These are phyloP conservation scores for Endocladia muricata DNA, from an alignment of 31 red algal genomes.

Conservation along the genomic window DNA sequence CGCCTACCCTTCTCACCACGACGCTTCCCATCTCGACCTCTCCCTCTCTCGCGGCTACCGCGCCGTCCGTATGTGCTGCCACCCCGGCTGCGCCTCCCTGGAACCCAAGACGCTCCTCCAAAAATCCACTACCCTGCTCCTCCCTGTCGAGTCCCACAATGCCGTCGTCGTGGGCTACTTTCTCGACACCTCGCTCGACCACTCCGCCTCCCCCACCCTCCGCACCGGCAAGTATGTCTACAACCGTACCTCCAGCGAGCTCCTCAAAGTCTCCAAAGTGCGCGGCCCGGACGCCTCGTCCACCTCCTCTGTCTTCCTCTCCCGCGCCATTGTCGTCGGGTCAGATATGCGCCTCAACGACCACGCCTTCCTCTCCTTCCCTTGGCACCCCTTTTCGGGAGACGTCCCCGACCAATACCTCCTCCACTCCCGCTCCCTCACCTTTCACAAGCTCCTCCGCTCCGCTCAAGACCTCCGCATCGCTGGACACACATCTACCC, in stretches of 20 bases:
- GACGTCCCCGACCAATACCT: conserved; percentile 11
- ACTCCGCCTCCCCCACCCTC: conserved; percentile 10
- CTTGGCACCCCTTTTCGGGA: conserved; percentile 14
- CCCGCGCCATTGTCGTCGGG: neutral
- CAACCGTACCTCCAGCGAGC: conserved; percentile 3
- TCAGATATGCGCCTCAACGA: conserved; percentile 29
- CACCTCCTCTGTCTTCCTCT: conserved; percentile 10
- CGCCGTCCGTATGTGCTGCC: conserved; percentile 15
- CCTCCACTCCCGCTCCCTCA: conserved; percentile 13
- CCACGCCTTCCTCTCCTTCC: conserved; percentile 30
- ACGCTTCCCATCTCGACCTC: conserved; percentile 24
- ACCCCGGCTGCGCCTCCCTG: conserved; percentile 13
- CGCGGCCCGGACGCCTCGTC: conserved; percentile 20
- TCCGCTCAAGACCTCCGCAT: neutral
- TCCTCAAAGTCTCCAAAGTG: conserved; percentile 35
- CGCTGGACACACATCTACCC: too few relatives aligned
- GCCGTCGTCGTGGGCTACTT: conserved; percentile 27
- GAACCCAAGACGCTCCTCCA: conserved; percentile 27
- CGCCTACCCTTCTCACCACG: neutral
- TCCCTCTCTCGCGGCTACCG: conserved; percentile 37
- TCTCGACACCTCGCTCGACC: conserved; percentile 17
- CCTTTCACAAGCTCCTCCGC: conserved; percentile 30
- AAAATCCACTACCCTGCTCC: conserved; percentile 22
- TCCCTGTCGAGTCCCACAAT: conserved; percentile 20
- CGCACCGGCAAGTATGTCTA: conserved; percentile 36